Percentiles rank a stretch among this genome's conserved stretches.
These are phyloP conservation scores for Nepenthes gracilis DNA, from an alignment of 148 eudicot species.

Conservation along the genomic window DNA sequence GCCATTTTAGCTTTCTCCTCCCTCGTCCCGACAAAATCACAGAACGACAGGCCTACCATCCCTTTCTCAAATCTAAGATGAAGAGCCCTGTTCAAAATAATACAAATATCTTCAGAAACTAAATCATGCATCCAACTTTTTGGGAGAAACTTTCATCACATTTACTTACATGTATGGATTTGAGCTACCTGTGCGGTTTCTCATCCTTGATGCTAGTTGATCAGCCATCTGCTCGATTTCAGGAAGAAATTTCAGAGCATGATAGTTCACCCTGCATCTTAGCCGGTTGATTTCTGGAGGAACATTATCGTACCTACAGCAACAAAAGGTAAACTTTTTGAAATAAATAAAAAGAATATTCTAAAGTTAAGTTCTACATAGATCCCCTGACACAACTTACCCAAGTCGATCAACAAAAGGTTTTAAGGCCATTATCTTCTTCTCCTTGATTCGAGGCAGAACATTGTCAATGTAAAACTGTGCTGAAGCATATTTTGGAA, in stretches of 20 bases:
- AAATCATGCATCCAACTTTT: neutral
- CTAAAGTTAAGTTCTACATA: neutral
- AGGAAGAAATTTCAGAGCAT: conserved; percentile 94
- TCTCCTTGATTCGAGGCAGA: conserved; percentile 94
- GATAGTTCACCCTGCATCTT: conserved; percentile 93
- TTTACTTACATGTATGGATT: conserved; percentile 83
- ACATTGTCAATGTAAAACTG: conserved; percentile 96
- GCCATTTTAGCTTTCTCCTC: conserved; percentile 88
- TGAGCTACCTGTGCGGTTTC: conserved; percentile 74
- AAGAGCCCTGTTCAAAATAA: conserved; percentile 69
- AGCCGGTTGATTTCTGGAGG: conserved; percentile 87
- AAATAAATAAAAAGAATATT: neutral
- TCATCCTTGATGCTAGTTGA: conserved; percentile 78
- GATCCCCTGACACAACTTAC: conserved; percentile 28
- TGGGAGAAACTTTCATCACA: neutral
- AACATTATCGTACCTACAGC: conserved; percentile 84
- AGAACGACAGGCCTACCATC: conserved; percentile 96
- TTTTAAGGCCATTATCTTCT: conserved; percentile 93
- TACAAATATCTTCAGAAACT: conserved; percentile 3
- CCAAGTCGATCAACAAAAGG: conserved; percentile 99
- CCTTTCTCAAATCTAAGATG: conserved; percentile 99
- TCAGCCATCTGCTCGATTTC: conserved; percentile 95
- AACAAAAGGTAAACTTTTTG: conserved; percentile 4
- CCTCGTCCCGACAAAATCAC: conserved; percentile 97
- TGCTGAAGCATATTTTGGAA: conserved; percentile 97